A percentile compares a stretch with the other conserved stretches of the same genome.
Conservation (phyloP, 805 yeast species). For the Saccharomyces kudriavzevii region DNA sequence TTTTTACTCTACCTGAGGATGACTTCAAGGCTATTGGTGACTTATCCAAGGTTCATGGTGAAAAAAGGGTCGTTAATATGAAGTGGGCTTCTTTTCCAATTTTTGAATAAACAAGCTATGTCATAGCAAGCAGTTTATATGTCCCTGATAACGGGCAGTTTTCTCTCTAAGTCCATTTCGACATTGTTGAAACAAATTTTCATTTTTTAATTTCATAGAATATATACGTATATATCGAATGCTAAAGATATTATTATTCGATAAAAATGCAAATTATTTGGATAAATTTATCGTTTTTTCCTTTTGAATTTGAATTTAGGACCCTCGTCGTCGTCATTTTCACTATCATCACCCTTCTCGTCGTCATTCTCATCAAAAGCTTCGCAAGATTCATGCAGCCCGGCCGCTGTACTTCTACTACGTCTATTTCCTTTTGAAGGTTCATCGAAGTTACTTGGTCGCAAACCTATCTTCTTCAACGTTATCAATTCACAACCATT, state of each 20-base stretch:
- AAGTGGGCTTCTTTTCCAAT: slow-evolving; percentile 27
- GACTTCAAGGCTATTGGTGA: slow-evolving; percentile 29
- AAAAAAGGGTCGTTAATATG: slow-evolving; percentile 25
- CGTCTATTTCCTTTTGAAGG: neutral
- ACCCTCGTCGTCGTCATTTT: slow-evolving; percentile 26
- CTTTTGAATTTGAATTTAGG: slow-evolving; percentile 32
- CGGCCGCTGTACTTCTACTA: neutral
- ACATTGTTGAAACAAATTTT: neutral
- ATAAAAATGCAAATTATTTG: neutral
- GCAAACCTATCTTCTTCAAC: neutral
- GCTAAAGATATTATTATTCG: neutral
- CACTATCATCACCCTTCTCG: neutral
- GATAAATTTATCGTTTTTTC: slow-evolving; percentile 4
- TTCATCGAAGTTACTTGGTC: neutral
- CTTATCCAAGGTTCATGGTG: slow-evolving; percentile 24
- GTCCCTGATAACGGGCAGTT: neutral
- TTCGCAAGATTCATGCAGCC: neutral
- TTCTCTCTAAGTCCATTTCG: neutral
- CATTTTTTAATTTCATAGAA: neutral
- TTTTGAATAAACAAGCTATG: slow-evolving; percentile 1
- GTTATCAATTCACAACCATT: neutral
- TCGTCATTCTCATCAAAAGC: neutral
- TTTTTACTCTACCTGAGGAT: slow-evolving; percentile 29
- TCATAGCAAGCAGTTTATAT: neutral
- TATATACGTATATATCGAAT: neutral